phyloP scores from a whole-genome alignment of 140 eudicot genomes.

The Oenanthe javanica region DNA sequence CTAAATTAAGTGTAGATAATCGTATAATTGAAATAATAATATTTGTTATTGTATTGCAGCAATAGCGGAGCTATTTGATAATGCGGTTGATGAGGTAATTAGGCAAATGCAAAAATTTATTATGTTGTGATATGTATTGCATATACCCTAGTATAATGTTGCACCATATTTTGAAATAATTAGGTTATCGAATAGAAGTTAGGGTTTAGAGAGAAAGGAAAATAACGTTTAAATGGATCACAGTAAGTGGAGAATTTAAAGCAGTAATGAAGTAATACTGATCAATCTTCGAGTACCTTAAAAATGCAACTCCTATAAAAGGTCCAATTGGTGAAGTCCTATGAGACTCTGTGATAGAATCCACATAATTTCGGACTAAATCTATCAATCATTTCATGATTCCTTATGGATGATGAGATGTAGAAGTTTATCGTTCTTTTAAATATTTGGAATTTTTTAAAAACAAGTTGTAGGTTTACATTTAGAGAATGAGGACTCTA shows the following conservation, averaged over 20 bases:
- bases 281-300: neutral
- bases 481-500: neutral
- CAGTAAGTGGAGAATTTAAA: neutral
- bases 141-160: neutral
- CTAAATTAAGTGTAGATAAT: neutral
- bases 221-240: neutral
- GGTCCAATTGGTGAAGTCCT: neutral
- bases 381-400: neutral
- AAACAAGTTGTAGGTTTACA: neutral
- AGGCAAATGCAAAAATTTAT: neutral
- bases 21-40: constrained; percentile 3
- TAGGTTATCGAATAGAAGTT: neutral
- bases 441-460: neutral
- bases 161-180: neutral
- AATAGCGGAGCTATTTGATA: constrained; percentile 96
- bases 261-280: neutral
- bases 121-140: neutral
- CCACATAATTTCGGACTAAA: neutral
- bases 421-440: neutral
- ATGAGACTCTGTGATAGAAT: neutral
- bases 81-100: constrained; percentile 93
- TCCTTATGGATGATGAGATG: neutral
- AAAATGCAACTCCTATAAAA: neutral
- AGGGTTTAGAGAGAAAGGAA: neutral
- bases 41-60: constrained; percentile 42